Base-by-base conservation (phyloP, 1,284 basidiomycete genomes). In the Malassezia yamatoensis region DNA sequence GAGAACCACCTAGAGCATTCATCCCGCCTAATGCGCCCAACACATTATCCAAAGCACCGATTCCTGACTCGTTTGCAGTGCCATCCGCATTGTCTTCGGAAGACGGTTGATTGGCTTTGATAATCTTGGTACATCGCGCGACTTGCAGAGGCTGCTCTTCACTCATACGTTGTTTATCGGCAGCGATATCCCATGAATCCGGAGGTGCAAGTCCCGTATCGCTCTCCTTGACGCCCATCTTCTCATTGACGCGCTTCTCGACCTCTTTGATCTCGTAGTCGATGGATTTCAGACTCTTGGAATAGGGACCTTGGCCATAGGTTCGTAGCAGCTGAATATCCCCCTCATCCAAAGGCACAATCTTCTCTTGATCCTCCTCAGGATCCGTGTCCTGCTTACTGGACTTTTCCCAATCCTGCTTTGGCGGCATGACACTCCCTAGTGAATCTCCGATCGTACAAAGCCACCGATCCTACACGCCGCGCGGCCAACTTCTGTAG, bases 311-410 rank as follows among this genome's bases (percentile, higher is more conserved):
- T 85, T 96, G 93, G 48, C 94, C 93, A 76, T 98, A 99, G 60
- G 94, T 99, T 80, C 96, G 96, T 65, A 99, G 83, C 60, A 99
- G 93, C 77, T 98, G 93, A 56, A 99, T 99, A 75, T 98, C 94
- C 60, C 88, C 91, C 72, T 96, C 94, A 74, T 96, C 94, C 62
- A 99, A 84, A 49, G 87, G 93, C 86, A 71, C 38, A 49, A 53
- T 59, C 58, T 65, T 63, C 37, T 72, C 70, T 15, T 74, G 65
- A 35, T 70, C 65, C 53, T 70, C 67, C 18, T 59, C 49, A 21
- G 35, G 18, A 59, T 74, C 70, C 11, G 49, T 55, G 39, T 71
- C 68, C 24, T 68, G 60, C 59, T 69, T 70, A 50, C 63, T 66
- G 68, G 72, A 74, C 61, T 74, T 74, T 53, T 74, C 71, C 71